A percentile compares a stretch with the other conserved stretches of the same genome.
These are phyloP conservation scores for Lagenaria siceraria DNA, from an alignment of 306 rosid species.

Conservation along the genomic window DNA sequence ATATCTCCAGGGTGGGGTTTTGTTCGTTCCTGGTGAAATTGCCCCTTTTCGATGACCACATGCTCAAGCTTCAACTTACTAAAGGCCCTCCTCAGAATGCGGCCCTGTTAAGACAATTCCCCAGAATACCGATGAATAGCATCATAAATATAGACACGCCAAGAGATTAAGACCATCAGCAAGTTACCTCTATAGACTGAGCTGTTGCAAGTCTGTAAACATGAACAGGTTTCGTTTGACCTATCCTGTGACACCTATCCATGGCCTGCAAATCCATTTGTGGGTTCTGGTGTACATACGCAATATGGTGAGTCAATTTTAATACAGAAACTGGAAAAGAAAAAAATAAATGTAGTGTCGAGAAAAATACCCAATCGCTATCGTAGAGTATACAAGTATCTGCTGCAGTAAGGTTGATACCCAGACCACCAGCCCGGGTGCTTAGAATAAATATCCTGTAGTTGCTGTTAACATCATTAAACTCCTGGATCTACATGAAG, in stretches of 20 bases:
- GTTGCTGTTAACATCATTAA: slow-evolving; percentile 56
- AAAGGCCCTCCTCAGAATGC: slow-evolving; percentile 84
- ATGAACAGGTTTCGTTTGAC: slow-evolving; percentile 96
- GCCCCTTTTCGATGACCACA: slow-evolving; percentile 87
- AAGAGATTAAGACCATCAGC: not conserved
- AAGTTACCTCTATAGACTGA: slow-evolving; percentile 73
- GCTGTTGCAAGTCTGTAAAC: slow-evolving; percentile 95
- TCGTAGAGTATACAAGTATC: slow-evolving; percentile 96
- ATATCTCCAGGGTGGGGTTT: slow-evolving; percentile 17
- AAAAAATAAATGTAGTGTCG: not conserved
- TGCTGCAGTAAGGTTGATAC: slow-evolving; percentile 94
- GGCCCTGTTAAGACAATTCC: slow-evolving; percentile 46
- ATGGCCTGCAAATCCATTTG: slow-evolving; percentile 98
- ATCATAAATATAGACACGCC: not conserved
- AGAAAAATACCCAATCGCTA: slow-evolving; percentile 82
- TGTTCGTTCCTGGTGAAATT: slow-evolving; percentile 65
- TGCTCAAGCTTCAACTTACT: slow-evolving; percentile 98
- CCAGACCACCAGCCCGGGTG: slow-evolving; percentile 98
- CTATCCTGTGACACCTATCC: slow-evolving; percentile 97
- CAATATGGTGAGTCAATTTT: slow-evolving; percentile 5
- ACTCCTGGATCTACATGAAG: slow-evolving; percentile 49
- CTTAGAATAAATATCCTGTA: slow-evolving; percentile 67
- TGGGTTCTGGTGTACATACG: slow-evolving; percentile 59
- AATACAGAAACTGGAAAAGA: not conserved
- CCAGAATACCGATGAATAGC: not conserved